A percentile compares a stretch with the other conserved stretches of the same genome.
Evolutionary conservation across 2,329 filamentous ascomycete species (phyloP).

Genomic region (Trichoderma sp.): DNA sequence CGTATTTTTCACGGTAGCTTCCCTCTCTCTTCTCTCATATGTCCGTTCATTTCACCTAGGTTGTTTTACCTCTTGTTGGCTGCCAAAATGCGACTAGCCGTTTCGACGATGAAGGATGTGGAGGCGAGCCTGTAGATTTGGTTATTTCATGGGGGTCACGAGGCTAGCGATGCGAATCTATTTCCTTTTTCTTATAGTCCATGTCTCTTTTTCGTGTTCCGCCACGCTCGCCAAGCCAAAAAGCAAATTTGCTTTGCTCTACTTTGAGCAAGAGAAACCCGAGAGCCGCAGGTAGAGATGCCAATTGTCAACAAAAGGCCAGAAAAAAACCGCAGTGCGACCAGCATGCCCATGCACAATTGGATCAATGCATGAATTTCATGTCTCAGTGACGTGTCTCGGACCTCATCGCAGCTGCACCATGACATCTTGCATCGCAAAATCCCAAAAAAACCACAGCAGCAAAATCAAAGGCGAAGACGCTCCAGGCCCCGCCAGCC

Average conservation of each 20-base stretch:
- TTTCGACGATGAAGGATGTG: conserved; percentile 2
- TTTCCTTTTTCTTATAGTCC: background rate
- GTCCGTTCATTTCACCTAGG: background rate
- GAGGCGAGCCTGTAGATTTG: background rate
- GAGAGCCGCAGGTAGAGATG: background rate
- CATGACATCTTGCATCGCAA: conserved; percentile 1
- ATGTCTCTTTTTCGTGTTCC: background rate
- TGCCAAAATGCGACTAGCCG: conserved; percentile 23
- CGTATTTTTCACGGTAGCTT: background rate
- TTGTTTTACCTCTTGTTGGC: background rate
- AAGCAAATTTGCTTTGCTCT: background rate
- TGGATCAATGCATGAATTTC: background rate
- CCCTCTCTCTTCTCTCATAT: background rate
- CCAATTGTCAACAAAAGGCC: background rate
- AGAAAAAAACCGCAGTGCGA: background rate
- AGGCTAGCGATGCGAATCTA: background rate
- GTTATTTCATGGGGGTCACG: background rate
- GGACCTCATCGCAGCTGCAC: background rate
- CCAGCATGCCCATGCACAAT: background rate
- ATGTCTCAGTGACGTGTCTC: background rate
- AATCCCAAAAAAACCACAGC: background rate
- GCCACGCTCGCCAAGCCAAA: background rate
- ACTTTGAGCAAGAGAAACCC: background rate
- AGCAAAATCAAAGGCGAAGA: background rate
- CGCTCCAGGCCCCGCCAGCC: background rate